phyloP scores from a whole-genome alignment of 441 rosid genomes.

The Capsella rubella region DNA sequence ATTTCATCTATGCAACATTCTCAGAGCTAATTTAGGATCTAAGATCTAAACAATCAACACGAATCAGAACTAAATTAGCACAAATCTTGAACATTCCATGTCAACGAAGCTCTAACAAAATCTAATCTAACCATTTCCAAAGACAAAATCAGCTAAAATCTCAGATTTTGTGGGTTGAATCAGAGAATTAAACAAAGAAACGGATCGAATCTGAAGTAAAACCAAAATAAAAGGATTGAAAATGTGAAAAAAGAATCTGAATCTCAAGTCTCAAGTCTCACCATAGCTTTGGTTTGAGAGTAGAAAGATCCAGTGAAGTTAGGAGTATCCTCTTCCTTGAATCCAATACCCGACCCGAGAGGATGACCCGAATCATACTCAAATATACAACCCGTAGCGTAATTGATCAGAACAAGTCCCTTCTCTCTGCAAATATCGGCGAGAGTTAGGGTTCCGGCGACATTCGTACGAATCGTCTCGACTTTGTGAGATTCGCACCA shows the following conservation, averaged over 20 bases:
- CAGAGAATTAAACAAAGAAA: neutral
- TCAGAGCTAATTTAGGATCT: too few species aligned
- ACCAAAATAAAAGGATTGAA: neutral
- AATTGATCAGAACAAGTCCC: conserved; percentile 70
- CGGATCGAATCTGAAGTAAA: conserved; percentile 1
- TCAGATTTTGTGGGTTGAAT: neutral
- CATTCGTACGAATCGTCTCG: conserved; percentile 86
- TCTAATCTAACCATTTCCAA: neutral
- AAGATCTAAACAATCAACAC: neutral
- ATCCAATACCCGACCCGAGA: conserved; percentile 80
- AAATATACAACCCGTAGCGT: conserved; percentile 90
- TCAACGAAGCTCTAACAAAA: neutral
- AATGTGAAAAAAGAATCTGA: neutral
- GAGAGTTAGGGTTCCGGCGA: conserved; percentile 81
- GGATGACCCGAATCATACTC: conserved; percentile 78
- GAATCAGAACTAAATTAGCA: neutral
- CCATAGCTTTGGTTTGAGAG: conserved; percentile 97
- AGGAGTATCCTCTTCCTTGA: conserved; percentile 89
- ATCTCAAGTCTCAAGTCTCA: conserved; percentile 32
- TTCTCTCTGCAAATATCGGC: conserved; percentile 84
- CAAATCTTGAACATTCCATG: neutral
- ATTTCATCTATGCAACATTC: conserved; percentile 11
- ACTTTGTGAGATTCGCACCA: conserved; percentile 96
- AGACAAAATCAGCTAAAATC: neutral
- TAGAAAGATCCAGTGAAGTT: conserved; percentile 88